Base-by-base conservation (phyloP, 2,329 filamentous ascomycete species). In the Claviceps citrina region DNA sequence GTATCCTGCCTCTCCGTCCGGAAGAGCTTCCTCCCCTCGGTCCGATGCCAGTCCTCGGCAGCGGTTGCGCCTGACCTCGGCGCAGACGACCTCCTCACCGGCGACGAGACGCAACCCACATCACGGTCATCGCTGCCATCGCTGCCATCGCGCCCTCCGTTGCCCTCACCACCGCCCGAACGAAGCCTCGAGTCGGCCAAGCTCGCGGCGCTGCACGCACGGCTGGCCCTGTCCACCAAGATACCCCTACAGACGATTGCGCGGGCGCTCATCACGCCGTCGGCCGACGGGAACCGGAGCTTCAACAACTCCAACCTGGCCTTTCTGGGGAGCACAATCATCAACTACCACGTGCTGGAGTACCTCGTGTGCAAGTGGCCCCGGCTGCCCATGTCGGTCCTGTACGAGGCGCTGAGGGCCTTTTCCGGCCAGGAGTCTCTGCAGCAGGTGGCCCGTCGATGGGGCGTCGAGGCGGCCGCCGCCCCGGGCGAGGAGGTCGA, bases 241-340 rank as follows among this genome's bases (percentile, higher is more conserved):
- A 72, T 96, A 46, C 89, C 91, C 27, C 64, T 93, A 44, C 73
- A 91, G 65, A 89, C 84, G 5, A 75, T 98, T 48, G 87, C 84
- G 45, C 77, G 89, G 45, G 77, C 85, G 40, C 76, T 98, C 46
- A 74, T 96, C 53, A 83, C 94, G 59, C 67, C 78, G 25, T 87
- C 87, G 16, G 89, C 89, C 44, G 89, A 96, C 58, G 58, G 72
- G 10, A 76, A 85, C 59, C 66, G 76, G 37, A 71, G 71, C 51
- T 93, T 91, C 70, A 98, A 96, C 69, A 98, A 98, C 61, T 67
- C 73, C 51, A 80, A 84, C 48, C 73, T 98, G 42, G 75, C 85
- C 39, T 77, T 81, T 48, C 70, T 96, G 20, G 91, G 91, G 46
- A 71, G 77, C 52, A 78, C 87, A 49, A 71, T 98, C 49, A 74